A percentile compares a stretch with the other conserved stretches of the same genome.
Evolutionary conservation across 768 basidiomycete genomes (phyloP).

Genomic region (Grammothele lineata): DNA sequence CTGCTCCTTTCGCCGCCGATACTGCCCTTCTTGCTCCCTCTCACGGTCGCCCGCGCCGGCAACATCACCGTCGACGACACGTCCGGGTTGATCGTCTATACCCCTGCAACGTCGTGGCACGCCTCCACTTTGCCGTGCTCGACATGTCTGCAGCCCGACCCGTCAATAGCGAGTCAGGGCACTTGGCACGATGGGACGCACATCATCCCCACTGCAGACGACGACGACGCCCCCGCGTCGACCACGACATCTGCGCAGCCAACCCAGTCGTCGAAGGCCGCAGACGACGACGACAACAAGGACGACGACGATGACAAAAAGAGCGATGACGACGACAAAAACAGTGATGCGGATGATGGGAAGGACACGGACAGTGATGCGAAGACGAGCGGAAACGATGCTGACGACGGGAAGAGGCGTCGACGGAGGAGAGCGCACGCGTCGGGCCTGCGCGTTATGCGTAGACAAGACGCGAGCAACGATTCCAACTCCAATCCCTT

Average conservation of each 20-base stretch:
- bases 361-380: constrained; percentile 6
- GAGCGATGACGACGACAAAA: not conserved
- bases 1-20: not conserved
- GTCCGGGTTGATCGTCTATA: constrained; percentile 17
- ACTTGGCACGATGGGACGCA: constrained; percentile 25
- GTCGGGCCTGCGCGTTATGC: not conserved
- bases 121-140: constrained; percentile 17
- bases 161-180: constrained; percentile 12
- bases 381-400: constrained; percentile 4
- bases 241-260: not conserved
- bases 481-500: constrained; percentile 15
- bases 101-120: constrained; percentile 19
- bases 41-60: constrained; percentile 1
- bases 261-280: not conserved
- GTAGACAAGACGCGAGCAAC: constrained; percentile 4
- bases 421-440: not conserved
- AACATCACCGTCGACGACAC: constrained; percentile 24
- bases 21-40: not conserved
- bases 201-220: constrained; percentile 17
- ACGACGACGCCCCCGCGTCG: constrained; percentile 6
- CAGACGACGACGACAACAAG: constrained; percentile 4
- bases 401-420: not conserved
- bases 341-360: constrained; percentile 6
- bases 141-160: constrained; percentile 14
- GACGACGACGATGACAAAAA: constrained; percentile 4